These are phyloP conservation scores for Gossypium armourianum DNA, from an alignment of 441 rosid species.

Conservation along the genomic window DNA sequence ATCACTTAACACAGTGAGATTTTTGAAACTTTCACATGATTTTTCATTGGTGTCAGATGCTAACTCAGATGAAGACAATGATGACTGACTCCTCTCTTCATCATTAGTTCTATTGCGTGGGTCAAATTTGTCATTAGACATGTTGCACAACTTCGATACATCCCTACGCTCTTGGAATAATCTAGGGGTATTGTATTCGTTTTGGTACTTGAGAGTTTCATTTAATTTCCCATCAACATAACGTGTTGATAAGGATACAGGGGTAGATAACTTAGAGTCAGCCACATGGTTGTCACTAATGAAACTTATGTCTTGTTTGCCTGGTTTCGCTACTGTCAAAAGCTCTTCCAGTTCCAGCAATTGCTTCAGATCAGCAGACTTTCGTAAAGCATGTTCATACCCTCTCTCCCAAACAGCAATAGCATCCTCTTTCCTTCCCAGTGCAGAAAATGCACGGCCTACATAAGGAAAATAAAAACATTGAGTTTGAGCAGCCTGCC, in stretches of 20 bases:
- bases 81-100: conserved; percentile 19
- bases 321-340: conserved; percentile 42
- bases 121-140: conserved; percentile 18
- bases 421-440: conserved; percentile 80
- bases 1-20: conserved; percentile 20
- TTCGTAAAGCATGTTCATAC: conserved; percentile 44
- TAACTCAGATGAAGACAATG: conserved; percentile 25
- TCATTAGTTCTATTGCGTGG: conserved; percentile 21
- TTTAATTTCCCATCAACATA: conserved; percentile 28
- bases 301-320: conserved; percentile 35
- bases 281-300: conserved; percentile 22
- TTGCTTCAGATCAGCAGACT: conserved; percentile 80
- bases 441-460: conserved; percentile 69
- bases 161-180: conserved; percentile 21
- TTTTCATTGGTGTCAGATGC: conserved; percentile 33
- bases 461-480: conserved; percentile 22
- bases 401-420: conserved; percentile 71
- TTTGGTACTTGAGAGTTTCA: conserved; percentile 23
- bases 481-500: conserved; percentile 19
- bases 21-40: conserved; percentile 17
- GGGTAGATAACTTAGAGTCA: conserved; percentile 23
- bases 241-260: conserved; percentile 23
- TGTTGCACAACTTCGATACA: conserved; percentile 23
- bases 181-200: conserved; percentile 24
- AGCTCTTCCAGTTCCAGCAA: conserved; percentile 82